Percentiles rank a stretch among this genome's conserved stretches.
phyloP scores from a whole-genome alignment of 2,329 filamentous ascomycete species.

The Phialemonium atrogriseum region DNA sequence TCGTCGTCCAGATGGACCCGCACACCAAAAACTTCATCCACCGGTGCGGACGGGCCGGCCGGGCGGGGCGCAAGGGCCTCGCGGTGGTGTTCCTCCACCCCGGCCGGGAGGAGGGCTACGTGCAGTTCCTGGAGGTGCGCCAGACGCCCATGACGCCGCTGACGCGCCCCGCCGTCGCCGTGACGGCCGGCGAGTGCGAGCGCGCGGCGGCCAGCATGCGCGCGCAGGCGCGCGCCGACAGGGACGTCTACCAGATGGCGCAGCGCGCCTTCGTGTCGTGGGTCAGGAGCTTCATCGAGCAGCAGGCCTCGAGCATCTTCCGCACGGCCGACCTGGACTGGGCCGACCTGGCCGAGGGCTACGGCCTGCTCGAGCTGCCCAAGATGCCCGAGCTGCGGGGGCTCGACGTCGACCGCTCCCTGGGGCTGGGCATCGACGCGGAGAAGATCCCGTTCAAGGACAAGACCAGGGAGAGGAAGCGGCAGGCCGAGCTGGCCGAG shows the following conservation, averaged over 20 bases:
- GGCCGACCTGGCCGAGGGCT: conserved; percentile 70
- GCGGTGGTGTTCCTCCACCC: conserved; percentile 80
- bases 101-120: conserved; percentile 81
- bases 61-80: conserved; percentile 78
- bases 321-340: conserved; percentile 74
- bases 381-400: conserved; percentile 85
- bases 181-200: conserved; percentile 55
- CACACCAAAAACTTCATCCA: conserved; percentile 80
- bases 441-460: conserved; percentile 63
- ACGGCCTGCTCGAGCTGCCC: conserved; percentile 79
- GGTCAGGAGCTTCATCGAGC: conserved; percentile 85
- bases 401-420: conserved; percentile 52
- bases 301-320: conserved; percentile 88
- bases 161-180: conserved; percentile 42
- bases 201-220: conserved; percentile 20
- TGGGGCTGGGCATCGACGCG: conserved; percentile 59
- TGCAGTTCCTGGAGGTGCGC: conserved; percentile 76
- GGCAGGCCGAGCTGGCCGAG: conserved; percentile 46
- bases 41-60: conserved; percentile 78
- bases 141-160: conserved; percentile 73
- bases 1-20: conserved; percentile 81
- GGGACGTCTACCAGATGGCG: conserved; percentile 74
- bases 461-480: conserved; percentile 58
- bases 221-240: conserved; percentile 40
- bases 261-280: conserved; percentile 90